phyloP scores from a whole-genome alignment of 805 yeast genomes.

The Barnettozyma pratensis region DNA sequence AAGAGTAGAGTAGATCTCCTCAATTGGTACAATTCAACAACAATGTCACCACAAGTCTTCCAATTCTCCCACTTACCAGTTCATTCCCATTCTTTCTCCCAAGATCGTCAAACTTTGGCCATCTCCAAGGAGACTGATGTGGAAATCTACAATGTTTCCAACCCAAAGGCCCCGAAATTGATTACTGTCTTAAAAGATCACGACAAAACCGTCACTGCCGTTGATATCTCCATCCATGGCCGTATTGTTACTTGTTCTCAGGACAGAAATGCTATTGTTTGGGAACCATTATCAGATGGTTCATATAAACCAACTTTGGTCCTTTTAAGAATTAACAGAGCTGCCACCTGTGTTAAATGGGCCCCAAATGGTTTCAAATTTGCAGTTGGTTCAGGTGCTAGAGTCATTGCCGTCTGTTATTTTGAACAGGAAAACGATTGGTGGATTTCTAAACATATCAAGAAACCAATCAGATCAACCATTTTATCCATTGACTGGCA shows the following conservation, averaged over 20 bases:
- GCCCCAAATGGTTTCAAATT: constrained; percentile 92
- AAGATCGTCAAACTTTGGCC: constrained; percentile 63
- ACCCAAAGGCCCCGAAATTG: constrained; percentile 50
- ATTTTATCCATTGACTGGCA: constrained; percentile 87
- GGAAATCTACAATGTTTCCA: constrained; percentile 62
- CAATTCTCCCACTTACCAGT: constrained; percentile 80
- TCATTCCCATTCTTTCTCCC: constrained; percentile 85
- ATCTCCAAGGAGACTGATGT: constrained; percentile 75
- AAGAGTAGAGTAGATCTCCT: constrained; percentile 26
- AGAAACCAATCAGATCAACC: constrained; percentile 89
- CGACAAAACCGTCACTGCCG: constrained; percentile 91
- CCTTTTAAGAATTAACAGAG: constrained; percentile 84
- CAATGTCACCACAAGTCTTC: constrained; percentile 32
- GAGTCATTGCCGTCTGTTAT: constrained; percentile 92
- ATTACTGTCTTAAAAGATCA: constrained; percentile 72
- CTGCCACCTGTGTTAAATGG: constrained; percentile 94
- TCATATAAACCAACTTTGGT: constrained; percentile 85
- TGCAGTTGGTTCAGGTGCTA: constrained; percentile 95
- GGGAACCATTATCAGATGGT: constrained; percentile 70
- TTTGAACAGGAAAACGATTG: constrained; percentile 95
- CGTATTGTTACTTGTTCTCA: constrained; percentile 95
- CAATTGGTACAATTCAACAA: constrained; percentile 1
- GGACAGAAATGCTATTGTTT: constrained; percentile 95
- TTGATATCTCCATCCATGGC: constrained; percentile 85
- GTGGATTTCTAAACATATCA: constrained; percentile 99